Conservation (phyloP, 371 early-diverging fungal species). For the Circinella minor region DNA sequence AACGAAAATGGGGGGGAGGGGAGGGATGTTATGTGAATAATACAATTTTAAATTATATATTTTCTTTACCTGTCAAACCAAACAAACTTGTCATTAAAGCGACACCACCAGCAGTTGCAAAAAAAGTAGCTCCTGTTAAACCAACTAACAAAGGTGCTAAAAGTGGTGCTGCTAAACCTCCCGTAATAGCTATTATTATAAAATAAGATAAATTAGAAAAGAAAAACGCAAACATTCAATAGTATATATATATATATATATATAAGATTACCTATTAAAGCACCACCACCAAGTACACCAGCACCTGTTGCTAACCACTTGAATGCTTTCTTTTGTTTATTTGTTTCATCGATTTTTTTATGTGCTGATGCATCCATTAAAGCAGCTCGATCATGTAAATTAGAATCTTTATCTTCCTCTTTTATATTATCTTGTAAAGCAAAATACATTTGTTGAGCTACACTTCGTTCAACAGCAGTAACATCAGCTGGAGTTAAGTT, state of each 20-base stretch:
- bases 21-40: too few species aligned
- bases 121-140: conserved; percentile 62
- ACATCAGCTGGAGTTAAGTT: conserved; percentile 30
- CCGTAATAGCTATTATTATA: conserved; percentile 53
- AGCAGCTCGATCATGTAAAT: conserved; percentile 18
- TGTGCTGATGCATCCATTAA: conserved; percentile 44
- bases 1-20: too few species aligned
- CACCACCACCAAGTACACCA: conserved; percentile 65
- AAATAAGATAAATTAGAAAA: too few species aligned
- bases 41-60: too few species aligned
- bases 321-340: conserved; percentile 54
- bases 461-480: conserved; percentile 40
- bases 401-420: conserved; percentile 9
- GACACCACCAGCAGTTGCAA: conserved; percentile 66
- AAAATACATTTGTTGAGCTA: conserved; percentile 56
- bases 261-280: conserved; percentile 56
- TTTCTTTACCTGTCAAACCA: conserved; percentile 57
- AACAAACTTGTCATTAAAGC: conserved; percentile 67
- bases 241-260: too few species aligned
- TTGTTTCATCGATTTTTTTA: conserved; percentile 53
- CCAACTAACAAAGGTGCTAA: conserved; percentile 61
- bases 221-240: too few species aligned
- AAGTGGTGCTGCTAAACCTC: conserved; percentile 71
- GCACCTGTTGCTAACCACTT: conserved; percentile 67
- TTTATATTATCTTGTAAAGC: conserved; percentile 30